Conservation (phyloP, 129 eudicot species). For the Artemisia tridentata region DNA sequence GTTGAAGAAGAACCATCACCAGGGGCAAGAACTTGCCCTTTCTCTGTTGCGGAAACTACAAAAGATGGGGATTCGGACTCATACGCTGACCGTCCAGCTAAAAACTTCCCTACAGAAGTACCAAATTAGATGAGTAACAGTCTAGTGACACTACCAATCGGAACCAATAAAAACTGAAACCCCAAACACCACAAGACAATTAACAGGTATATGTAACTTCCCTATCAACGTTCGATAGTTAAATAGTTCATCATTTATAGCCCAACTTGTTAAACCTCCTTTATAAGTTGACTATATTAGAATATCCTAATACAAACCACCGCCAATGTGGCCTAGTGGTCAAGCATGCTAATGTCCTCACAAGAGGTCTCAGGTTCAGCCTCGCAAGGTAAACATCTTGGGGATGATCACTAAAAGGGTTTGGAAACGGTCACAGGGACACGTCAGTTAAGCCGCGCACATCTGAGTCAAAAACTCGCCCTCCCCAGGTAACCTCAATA, state of each 20-base stretch:
- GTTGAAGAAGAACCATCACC: slow-evolving; percentile 53
- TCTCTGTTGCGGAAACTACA: slow-evolving; percentile 66
- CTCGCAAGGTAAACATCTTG: too few species aligned
- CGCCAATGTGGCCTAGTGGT: too few species aligned
- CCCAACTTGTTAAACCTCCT: not conserved
- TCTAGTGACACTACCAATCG: slow-evolving; percentile 9
- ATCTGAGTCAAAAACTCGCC: too few species aligned
- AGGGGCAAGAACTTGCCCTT: slow-evolving; percentile 67
- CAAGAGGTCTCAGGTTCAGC: too few species aligned
- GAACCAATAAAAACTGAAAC: not conserved
- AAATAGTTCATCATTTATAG: not conserved
- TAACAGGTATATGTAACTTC: not conserved
- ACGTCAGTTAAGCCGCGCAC: too few species aligned
- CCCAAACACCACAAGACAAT: not conserved
- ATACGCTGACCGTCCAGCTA: slow-evolving; percentile 42
- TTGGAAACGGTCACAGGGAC: too few species aligned
- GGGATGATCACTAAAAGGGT: too few species aligned
- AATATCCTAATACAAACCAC: too few species aligned
- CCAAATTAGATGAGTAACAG: slow-evolving; percentile 24
- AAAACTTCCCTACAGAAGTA: slow-evolving; percentile 69
- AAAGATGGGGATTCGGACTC: slow-evolving; percentile 59
- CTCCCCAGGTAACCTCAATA: too few species aligned
- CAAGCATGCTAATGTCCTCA: too few species aligned
- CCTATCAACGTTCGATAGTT: not conserved
- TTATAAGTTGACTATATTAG: too few species aligned